Base-by-base conservation (phyloP, 352 stramenopile genomes). In the Globisporangium cylindrosporum region DNA sequence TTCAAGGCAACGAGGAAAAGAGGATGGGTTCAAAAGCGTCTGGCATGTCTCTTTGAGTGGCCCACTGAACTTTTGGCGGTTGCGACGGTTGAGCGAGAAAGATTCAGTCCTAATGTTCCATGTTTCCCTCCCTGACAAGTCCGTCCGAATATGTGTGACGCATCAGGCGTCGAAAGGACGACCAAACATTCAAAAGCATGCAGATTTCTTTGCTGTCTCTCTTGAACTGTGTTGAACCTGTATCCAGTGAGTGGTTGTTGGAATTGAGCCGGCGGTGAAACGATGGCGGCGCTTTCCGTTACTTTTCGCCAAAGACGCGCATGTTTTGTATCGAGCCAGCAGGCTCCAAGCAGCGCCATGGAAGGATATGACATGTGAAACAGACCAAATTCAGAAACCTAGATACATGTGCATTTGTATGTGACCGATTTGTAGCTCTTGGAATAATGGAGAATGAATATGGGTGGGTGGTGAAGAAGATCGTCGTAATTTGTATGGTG, bases 81-180 rank as follows among this genome's bases (percentile, higher is more conserved):
- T 64, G 59, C 59, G 43, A 53, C 38, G 38, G 38, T 54, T 64
- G 41, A 41, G 56, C 59, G 59, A 64, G 32, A 64, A 64, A 65
- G 25, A 65, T 57, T 34, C 60, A 58, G 60, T 15, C 20, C 46
- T 59, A 66, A 58, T 66, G 46, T 57, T 66, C 60, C 43, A 58
- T n/a, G 15, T 12, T 34, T 65, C 43, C 59, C n/a, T 25, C 18
- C 9, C 25, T 56, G 12, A 0, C 34, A 46, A 46, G 12, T 46
- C 36, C 36, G 36, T 29, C 27, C 27, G 27, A 10, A 38, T 7
- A n/a, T n/a, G 41, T 49, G 41, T 64, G 24, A 64, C 41, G 59
- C 41, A 56, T 20, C 24, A 51, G 48, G 6, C 36, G 22, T 10
- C 27, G 15, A 24, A 18, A 59, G 20, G 53, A 29, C 8, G 25